phyloP scores from a whole-genome alignment of 768 basidiomycete genomes.

The Mycena epipterygia region DNA sequence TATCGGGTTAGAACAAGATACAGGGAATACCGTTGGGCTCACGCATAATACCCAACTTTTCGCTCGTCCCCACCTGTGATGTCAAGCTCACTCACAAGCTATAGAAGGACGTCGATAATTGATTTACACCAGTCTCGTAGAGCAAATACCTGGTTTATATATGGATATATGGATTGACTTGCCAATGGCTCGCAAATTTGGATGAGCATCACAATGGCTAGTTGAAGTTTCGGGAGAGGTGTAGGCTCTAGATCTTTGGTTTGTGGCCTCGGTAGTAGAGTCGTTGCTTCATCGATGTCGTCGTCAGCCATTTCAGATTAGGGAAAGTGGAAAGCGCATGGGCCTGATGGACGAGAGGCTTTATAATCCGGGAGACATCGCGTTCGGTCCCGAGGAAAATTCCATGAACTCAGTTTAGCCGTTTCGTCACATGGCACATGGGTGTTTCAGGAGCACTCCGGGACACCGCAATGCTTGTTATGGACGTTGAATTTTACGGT shows the following conservation, averaged over 20 bases:
- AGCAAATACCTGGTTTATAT: slow-evolving; percentile 66
- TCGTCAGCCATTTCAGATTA: background rate
- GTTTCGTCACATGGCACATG: too few species aligned
- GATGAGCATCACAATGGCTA: slow-evolving; percentile 61
- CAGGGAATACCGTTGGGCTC: slow-evolving; percentile 43
- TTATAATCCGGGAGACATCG: background rate
- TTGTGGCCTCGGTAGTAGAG: slow-evolving; percentile 44
- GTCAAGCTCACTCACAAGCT: slow-evolving; percentile 76
- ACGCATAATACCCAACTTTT: slow-evolving; percentile 79
- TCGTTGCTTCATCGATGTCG: slow-evolving; percentile 51
- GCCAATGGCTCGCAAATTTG: slow-evolving; percentile 70
- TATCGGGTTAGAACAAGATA: background rate
- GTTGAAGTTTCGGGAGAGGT: slow-evolving; percentile 66
- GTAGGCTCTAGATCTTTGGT: slow-evolving; percentile 46
- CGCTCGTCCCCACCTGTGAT: slow-evolving; percentile 75
- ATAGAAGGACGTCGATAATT: background rate
- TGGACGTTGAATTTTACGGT: too few species aligned
- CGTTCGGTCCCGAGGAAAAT: background rate
- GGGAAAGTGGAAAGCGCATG: too few species aligned
- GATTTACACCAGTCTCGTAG: background rate
- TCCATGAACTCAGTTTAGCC: too few species aligned
- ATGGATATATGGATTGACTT: slow-evolving; percentile 70
- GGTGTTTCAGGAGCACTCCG: too few species aligned
- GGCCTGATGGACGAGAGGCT: background rate
- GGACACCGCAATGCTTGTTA: too few species aligned